A percentile compares a stretch with the other conserved stretches of the same genome.
Evolutionary conservation across 108 stramenopile species (phyloP).

Genomic region (Nannochloropsis gaditana): DNA sequence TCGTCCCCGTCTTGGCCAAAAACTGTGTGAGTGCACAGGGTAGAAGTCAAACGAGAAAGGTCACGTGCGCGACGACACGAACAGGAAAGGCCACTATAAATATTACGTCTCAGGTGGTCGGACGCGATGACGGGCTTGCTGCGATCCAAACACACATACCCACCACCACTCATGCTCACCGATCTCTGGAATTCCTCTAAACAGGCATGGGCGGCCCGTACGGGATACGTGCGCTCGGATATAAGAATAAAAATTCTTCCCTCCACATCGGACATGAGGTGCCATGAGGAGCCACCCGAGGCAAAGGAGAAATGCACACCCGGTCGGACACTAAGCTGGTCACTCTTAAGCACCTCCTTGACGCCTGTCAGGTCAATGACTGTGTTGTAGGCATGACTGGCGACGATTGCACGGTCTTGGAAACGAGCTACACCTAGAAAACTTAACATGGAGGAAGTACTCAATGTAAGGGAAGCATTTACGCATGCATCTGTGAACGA

Average conservation of each 20-base stretch:
- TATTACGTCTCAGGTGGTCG: too few species aligned
- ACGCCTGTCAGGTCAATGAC: conserved; percentile 10
- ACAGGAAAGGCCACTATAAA: too few species aligned
- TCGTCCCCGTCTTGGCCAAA: conserved; percentile 21
- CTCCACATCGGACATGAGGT: conserved; percentile 10
- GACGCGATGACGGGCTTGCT: too few species aligned
- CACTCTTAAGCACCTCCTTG: not conserved
- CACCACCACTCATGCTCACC: not conserved
- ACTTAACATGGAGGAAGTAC: not conserved
- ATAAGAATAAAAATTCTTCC: conserved; percentile 32
- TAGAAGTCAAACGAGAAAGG: not conserved
- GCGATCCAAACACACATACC: not conserved
- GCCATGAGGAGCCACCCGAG: not conserved
- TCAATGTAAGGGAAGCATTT: too few species aligned
- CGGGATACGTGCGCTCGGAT: conserved; percentile 29
- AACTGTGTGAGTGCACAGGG: conserved; percentile 23
- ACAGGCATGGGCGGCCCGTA: conserved; percentile 23
- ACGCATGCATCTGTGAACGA: too few species aligned
- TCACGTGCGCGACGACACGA: not conserved
- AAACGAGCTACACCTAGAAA: conserved; percentile 24
- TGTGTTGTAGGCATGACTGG: conserved; percentile 23
- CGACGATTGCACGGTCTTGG: conserved; percentile 5
- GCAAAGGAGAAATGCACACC: not conserved
- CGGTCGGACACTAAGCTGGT: not conserved
- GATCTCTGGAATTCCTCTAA: conserved; percentile 35